Conservation (phyloP, 129 eudicot species). For the Solidago caesia region DNA sequence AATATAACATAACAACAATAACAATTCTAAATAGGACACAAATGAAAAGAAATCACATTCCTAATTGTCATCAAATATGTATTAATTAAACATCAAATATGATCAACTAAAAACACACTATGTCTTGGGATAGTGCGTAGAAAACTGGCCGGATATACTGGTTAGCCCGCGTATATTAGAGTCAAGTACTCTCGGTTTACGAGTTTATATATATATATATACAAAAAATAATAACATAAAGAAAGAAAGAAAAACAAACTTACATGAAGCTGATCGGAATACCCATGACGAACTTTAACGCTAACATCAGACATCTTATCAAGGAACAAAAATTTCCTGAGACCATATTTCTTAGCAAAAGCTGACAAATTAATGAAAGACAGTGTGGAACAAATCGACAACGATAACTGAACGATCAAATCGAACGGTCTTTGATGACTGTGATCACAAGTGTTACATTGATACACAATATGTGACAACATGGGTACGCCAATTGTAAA, state of each 20-base stretch:
- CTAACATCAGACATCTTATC: conserved; percentile 68
- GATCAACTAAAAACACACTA: no score
- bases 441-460: conserved; percentile 58
- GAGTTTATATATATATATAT: no score
- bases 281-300: conserved; percentile 61
- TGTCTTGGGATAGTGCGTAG: no score
- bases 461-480: conserved; percentile 59
- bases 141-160: no score
- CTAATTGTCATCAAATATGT: no score
- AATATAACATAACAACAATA: no score
- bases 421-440: conserved; percentile 67
- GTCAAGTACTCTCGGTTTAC: no score
- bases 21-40: no score
- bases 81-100: no score
- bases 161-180: neutral
- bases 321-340: conserved; percentile 69
- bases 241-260: conserved; percentile 29
- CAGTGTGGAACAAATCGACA: conserved; percentile 52
- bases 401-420: conserved; percentile 64
- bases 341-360: conserved; percentile 62
- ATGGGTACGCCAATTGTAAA: conserved; percentile 62
- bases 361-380: conserved; percentile 59
- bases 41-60: no score
- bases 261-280: conserved; percentile 70
- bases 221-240: neutral